Evolutionary conservation across 345 rosid species (phyloP).

Genomic region (Eucalyptus decipiens): DNA sequence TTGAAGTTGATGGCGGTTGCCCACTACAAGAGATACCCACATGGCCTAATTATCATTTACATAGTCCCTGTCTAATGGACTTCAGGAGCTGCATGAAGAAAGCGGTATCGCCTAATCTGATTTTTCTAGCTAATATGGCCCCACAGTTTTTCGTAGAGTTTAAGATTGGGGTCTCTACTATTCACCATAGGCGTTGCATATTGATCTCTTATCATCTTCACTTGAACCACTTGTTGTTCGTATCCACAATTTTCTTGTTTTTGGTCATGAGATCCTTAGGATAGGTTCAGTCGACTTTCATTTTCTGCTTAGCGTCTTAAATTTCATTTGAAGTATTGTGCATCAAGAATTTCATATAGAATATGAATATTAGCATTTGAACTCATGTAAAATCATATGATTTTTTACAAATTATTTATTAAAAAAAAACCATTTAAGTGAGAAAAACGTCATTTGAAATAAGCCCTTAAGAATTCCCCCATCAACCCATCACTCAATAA

Average conservation of each 20-base stretch:
- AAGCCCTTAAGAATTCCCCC: too few species aligned
- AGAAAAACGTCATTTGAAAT: too few species aligned
- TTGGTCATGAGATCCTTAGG: not conserved
- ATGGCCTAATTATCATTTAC: not conserved
- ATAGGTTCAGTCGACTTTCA: not conserved
- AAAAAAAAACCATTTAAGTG: too few species aligned
- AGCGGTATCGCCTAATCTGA: not conserved
- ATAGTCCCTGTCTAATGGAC: not conserved
- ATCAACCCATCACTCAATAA: too few species aligned
- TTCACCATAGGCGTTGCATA: not conserved
- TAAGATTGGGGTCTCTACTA: not conserved
- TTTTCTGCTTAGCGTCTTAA: not conserved
- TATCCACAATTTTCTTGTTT: not conserved
- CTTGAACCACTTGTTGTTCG: not conserved
- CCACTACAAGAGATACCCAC: not conserved
- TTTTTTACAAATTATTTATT: too few species aligned
- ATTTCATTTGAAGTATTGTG: not conserved
- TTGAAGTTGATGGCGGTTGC: not conserved
- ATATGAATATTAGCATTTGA: not conserved
- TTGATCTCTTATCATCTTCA: not conserved
- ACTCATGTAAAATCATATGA: not conserved
- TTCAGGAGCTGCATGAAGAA: not conserved
- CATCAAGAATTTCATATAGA: too few species aligned
- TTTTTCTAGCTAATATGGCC: not conserved
- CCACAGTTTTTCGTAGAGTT: not conserved